Conservation (phyloP, 176 grass and related monocot genomes). For the Lolium multiflorum region DNA sequence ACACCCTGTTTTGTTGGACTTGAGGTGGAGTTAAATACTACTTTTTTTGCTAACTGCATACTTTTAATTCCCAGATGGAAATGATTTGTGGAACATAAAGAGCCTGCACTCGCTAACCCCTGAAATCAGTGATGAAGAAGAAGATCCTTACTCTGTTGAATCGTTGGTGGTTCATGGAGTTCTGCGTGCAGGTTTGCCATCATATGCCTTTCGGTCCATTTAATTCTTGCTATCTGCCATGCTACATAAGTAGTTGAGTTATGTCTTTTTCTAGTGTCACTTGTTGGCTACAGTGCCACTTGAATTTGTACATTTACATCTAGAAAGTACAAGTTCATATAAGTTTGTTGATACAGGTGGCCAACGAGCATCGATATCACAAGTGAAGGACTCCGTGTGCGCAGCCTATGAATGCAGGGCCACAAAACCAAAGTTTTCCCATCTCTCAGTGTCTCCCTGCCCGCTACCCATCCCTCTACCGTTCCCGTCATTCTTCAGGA, state of each 20-base stretch:
- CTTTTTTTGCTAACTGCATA: not conserved
- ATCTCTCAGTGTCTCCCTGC: conserved; percentile 65
- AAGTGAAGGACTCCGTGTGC: conserved; percentile 60
- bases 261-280: not conserved
- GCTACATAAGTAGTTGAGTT: not conserved
- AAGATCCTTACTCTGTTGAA: conserved; percentile 78
- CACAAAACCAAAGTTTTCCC: conserved; percentile 65
- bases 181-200: conserved; percentile 64
- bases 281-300: not conserved
- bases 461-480: conserved; percentile 84
- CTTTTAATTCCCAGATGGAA: conserved; percentile 48
- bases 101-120: conserved; percentile 65
- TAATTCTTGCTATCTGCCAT: conserved; percentile 4
- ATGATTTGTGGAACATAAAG: conserved; percentile 52
- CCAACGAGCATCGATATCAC: conserved; percentile 61
- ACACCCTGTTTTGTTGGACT: not conserved
- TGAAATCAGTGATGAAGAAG: conserved; percentile 65
- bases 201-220: not conserved
- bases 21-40: conserved; percentile 13
- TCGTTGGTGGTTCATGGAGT: conserved; percentile 77
- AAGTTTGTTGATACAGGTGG: conserved; percentile 48
- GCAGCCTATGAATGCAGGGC: conserved; percentile 43
- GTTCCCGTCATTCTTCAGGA: conserved; percentile 76
- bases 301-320: conserved; percentile 12
- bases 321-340: not conserved